Conservation (phyloP, 192 early-diverging fungal species). For the Thoreauomyces humboldtii region DNA sequence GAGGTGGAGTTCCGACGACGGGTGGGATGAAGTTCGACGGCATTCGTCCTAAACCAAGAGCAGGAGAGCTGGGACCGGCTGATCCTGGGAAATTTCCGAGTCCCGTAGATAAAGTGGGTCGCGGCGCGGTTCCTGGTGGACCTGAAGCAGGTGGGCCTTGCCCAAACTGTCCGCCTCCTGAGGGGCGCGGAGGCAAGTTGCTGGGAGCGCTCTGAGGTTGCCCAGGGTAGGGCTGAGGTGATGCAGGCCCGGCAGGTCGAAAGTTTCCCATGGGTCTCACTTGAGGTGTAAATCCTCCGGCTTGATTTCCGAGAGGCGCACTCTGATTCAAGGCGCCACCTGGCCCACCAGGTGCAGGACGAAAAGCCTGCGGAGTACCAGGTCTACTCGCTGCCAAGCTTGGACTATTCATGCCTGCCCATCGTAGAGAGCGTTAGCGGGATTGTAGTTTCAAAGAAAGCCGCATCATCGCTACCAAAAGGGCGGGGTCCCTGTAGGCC, state of each 20-base stretch:
- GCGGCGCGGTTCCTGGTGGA: neutral
- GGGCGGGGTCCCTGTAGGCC: neutral
- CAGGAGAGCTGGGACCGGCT: neutral
- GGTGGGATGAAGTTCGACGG: constrained; percentile 26
- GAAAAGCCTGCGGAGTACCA: neutral
- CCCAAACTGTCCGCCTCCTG: neutral
- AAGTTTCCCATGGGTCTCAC: neutral
- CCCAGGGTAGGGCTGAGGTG: neutral
- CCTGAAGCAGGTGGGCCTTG: neutral
- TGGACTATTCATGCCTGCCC: neutral
- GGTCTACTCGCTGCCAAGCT: neutral
- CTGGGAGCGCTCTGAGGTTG: neutral
- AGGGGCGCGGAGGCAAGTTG: neutral
- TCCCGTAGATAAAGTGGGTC: too few species aligned
- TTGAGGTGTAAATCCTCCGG: neutral
- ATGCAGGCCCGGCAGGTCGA: neutral
- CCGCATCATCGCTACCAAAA: too few species aligned
- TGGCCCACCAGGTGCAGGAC: neutral
- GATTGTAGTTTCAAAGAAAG: too few species aligned
- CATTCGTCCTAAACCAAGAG: neutral
- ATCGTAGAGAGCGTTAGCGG: too few species aligned
- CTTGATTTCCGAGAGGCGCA: neutral
- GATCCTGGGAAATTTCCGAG: neutral
- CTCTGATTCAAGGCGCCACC: neutral
- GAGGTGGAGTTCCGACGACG: constrained; percentile 24